Evolutionary conservation across 768 basidiomycete genomes (phyloP).

Genomic region (Mycena vulgaris): DNA sequence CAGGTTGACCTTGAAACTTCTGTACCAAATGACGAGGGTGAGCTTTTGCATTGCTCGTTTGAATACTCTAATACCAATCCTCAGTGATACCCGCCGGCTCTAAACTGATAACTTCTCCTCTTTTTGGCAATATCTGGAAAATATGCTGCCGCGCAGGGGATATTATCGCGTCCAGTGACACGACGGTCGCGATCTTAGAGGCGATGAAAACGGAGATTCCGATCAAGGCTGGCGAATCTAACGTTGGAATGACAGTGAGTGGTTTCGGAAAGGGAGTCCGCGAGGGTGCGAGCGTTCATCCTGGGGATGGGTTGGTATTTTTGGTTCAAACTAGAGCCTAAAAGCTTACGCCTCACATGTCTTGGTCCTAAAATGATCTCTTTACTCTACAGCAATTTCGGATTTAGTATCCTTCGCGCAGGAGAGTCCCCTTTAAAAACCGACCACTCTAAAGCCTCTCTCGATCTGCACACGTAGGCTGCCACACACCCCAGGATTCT

Average conservation of each 20-base stretch:
- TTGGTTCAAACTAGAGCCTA: too few relatives aligned
- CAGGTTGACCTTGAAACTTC: background rate
- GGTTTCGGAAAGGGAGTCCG: slow-evolving; percentile 57
- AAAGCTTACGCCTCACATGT: too few relatives aligned
- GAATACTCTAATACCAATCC: background rate
- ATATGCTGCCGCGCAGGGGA: slow-evolving; percentile 62
- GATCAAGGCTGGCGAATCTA: slow-evolving; percentile 60
- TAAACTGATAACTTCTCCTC: slow-evolving; percentile 48
- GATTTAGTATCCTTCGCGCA: too few relatives aligned
- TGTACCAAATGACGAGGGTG: background rate
- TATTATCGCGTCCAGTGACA: slow-evolving; percentile 55
- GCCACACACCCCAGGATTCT: too few relatives aligned
- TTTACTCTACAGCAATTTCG: too few relatives aligned
- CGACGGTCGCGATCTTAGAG: slow-evolving; percentile 67
- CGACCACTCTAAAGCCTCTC: too few relatives aligned
- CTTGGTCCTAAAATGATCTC: too few relatives aligned
- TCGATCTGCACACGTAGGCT: too few relatives aligned
- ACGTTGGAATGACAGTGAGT: slow-evolving; percentile 60
- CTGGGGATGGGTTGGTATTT: slow-evolving; percentile 59
- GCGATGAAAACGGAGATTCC: slow-evolving; percentile 79
- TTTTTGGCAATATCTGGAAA: slow-evolving; percentile 67
- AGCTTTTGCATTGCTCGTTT: background rate
- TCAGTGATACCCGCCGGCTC: slow-evolving; percentile 16
- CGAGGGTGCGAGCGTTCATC: slow-evolving; percentile 61
- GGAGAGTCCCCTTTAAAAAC: too few relatives aligned